phyloP scores from a whole-genome alignment of 2,329 filamentous ascomycete species.

The Phialocephala subalpina region DNA sequence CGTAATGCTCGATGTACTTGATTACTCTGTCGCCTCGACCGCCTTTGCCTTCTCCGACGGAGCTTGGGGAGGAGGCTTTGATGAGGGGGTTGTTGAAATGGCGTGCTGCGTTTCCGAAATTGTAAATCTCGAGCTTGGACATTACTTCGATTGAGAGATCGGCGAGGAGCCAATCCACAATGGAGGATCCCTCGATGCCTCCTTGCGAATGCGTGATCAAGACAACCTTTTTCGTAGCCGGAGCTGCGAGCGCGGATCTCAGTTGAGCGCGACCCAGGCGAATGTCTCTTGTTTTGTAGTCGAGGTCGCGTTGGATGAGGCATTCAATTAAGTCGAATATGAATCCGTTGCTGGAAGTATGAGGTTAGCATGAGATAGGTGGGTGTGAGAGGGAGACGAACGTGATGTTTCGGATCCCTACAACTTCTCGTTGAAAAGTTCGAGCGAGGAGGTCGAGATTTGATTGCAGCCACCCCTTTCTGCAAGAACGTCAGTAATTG shows the following conservation, averaged over 20 bases:
- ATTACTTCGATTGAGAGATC: constrained; percentile 74
- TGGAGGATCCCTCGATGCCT: constrained; percentile 75
- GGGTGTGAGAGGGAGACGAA: constrained; percentile 49
- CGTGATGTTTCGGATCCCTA: constrained; percentile 80
- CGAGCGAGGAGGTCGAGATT: constrained; percentile 76
- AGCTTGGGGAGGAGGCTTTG: constrained; percentile 45
- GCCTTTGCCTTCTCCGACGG: constrained; percentile 26
- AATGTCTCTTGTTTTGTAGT: constrained; percentile 74
- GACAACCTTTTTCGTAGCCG: constrained; percentile 74
- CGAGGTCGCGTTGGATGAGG: constrained; percentile 77
- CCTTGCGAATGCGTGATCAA: constrained; percentile 82
- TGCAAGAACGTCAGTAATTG: constrained; percentile 40
- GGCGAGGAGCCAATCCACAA: constrained; percentile 79
- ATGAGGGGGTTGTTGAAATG: constrained; percentile 82
- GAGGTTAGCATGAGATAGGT: constrained; percentile 54
- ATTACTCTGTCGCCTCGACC: constrained; percentile 50
- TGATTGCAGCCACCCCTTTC: constrained; percentile 68
- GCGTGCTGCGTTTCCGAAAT: constrained; percentile 80
- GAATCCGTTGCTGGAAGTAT: constrained; percentile 62
- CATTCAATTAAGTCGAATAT: constrained; percentile 82
- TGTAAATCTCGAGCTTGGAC: constrained; percentile 76
- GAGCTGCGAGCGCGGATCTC: constrained; percentile 61
- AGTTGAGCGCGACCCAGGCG: constrained; percentile 66
- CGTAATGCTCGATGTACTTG: constrained; percentile 81
- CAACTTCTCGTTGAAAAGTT: constrained; percentile 75